Percentiles rank a stretch among this genome's conserved stretches.
phyloP scores from a whole-genome alignment of 495 filamentous ascomycete genomes.

The Penicillium canescens region DNA sequence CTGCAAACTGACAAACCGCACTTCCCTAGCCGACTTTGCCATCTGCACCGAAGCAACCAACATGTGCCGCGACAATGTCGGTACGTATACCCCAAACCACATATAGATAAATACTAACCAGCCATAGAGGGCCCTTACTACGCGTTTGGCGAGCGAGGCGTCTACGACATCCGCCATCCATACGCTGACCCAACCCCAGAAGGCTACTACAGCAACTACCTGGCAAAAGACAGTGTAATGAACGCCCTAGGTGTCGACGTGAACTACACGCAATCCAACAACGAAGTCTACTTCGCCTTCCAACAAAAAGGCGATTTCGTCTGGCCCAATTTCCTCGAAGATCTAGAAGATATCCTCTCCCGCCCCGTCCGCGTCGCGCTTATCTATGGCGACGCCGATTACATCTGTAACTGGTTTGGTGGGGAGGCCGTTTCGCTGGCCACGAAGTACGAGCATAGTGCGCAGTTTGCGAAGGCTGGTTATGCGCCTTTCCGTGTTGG shows the following conservation, averaged over 20 bases:
- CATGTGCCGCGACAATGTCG: constrained; percentile 46
- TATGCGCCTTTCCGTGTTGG: constrained; percentile 48
- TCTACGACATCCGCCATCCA: constrained; percentile 62
- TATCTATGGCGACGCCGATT: constrained; percentile 65
- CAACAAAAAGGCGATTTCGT: constrained; percentile 48
- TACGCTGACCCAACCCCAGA: constrained; percentile 62
- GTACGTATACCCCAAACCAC: constrained; percentile 30
- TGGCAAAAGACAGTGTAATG: constrained; percentile 59
- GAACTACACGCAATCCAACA: constrained; percentile 62
- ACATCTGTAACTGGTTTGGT: constrained; percentile 54
- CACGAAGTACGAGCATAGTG: constrained; percentile 37
- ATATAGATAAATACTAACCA: constrained; percentile 27
- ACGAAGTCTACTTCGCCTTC: constrained; percentile 56
- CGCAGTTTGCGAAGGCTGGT: constrained; percentile 44
- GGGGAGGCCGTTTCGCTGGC: constrained; percentile 41
- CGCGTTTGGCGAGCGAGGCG: constrained; percentile 40
- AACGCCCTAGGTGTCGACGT: constrained; percentile 61
- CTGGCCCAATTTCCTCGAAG: constrained; percentile 50
- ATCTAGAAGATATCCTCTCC: constrained; percentile 52
- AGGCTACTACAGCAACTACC: constrained; percentile 57
- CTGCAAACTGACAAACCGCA: constrained; percentile 47
- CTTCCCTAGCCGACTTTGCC: constrained; percentile 40
- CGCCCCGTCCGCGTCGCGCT: constrained; percentile 63
- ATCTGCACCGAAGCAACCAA: constrained; percentile 40
- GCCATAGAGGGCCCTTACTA: constrained; percentile 35